Conservation (phyloP, 345 rosid genomes). For the Linum tenue region DNA sequence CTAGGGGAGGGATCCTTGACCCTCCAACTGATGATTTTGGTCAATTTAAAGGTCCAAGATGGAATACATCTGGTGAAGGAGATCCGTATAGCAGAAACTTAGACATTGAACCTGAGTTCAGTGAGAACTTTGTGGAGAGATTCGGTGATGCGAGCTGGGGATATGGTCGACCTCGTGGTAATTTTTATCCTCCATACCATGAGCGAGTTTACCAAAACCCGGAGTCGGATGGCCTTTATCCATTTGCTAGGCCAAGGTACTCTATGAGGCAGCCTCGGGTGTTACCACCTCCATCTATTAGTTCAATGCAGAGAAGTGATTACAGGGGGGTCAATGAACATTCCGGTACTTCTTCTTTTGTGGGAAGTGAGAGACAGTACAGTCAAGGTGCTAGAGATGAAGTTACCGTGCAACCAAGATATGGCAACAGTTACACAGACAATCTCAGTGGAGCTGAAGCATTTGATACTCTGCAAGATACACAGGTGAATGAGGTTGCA, state of each 20-base stretch:
- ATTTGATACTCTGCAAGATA: slow-evolving; percentile 24
- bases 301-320: slow-evolving; percentile 44
- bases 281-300: slow-evolving; percentile 71
- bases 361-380: slow-evolving; percentile 34
- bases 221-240: slow-evolving; percentile 57
- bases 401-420: slow-evolving; percentile 34
- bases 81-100: slow-evolving; percentile 47
- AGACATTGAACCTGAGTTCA: slow-evolving; percentile 63
- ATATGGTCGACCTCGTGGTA: slow-evolving; percentile 38
- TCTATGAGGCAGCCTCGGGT: slow-evolving; percentile 91
- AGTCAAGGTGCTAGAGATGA: slow-evolving; percentile 35
- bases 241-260: slow-evolving; percentile 70
- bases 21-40: slow-evolving; percentile 38
- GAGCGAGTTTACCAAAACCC: slow-evolving; percentile 51
- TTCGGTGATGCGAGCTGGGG: slow-evolving; percentile 69
- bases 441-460: slow-evolving; percentile 30
- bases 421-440: slow-evolving; percentile 38
- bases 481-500: slow-evolving; percentile 28
- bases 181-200: slow-evolving; percentile 45
- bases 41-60: slow-evolving; percentile 46
- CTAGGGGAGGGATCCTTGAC: slow-evolving; percentile 54
- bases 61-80: slow-evolving; percentile 64
- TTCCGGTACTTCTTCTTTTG: slow-evolving; percentile 50
- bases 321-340: slow-evolving; percentile 43
- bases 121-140: slow-evolving; percentile 51